Evolutionary conservation across 495 filamentous ascomycete genomes (phyloP).

Genomic region (Parathielavia hyrcaniae): DNA sequence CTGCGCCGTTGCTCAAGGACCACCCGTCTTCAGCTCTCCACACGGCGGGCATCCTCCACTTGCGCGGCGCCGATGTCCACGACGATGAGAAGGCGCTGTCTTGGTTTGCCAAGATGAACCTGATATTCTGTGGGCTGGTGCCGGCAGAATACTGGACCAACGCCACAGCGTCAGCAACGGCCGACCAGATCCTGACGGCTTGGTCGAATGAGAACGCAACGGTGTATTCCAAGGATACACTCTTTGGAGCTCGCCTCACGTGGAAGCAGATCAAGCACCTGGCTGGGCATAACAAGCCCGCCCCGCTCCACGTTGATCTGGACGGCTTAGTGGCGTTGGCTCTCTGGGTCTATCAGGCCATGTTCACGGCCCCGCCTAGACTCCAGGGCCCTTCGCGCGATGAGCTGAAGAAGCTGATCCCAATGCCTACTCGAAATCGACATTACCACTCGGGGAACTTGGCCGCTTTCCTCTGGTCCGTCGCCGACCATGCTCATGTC

Average conservation of each 20-base stretch:
- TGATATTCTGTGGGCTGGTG: constrained; percentile 43
- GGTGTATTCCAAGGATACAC: constrained; percentile 1
- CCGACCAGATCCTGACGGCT: constrained; percentile 25
- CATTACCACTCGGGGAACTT: background rate
- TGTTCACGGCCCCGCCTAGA: constrained; percentile 19
- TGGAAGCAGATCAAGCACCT: constrained; percentile 25
- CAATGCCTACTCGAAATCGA: background rate
- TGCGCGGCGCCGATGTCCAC: constrained; percentile 19
- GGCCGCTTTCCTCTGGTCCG: background rate
- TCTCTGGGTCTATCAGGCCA: constrained; percentile 20
- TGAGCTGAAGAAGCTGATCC: background rate
- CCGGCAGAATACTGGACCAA: constrained; percentile 50
- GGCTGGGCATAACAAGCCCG: constrained; percentile 12
- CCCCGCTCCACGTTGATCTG: constrained; percentile 13
- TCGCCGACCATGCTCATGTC: background rate
- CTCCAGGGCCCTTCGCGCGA: background rate
- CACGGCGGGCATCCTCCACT: constrained; percentile 33
- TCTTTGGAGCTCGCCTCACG: constrained; percentile 24
- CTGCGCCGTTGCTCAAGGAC: constrained; percentile 41
- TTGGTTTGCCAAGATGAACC: constrained; percentile 41
- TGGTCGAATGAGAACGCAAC: background rate
- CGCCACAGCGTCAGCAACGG: constrained; percentile 30
- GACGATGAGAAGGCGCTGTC: constrained; percentile 35
- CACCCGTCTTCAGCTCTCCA: constrained; percentile 41
- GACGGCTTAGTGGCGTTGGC: constrained; percentile 15